Conservation (phyloP, 1,284 basidiomycete genomes). For the Phylloboletellus chloephorus region DNA sequence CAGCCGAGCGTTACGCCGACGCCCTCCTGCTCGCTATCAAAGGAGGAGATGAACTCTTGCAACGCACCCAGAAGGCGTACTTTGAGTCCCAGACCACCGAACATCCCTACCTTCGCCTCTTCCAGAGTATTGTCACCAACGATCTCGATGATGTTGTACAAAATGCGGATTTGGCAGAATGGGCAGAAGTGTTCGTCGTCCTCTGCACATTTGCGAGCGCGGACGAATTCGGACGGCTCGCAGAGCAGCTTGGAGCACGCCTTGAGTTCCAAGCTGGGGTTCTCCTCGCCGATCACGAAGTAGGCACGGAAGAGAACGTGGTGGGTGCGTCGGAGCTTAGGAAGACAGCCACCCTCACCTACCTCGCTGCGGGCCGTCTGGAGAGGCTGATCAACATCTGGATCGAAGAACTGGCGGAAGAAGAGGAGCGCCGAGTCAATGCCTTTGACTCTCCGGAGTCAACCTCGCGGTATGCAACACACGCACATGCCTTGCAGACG, state of each 20-base stretch:
- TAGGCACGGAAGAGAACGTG: constrained; percentile 40
- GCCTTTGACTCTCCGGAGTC: constrained; percentile 22
- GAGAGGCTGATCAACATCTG: constrained; percentile 91
- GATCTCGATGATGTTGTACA: constrained; percentile 69
- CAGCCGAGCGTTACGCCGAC: constrained; percentile 88
- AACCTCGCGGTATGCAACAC: constrained; percentile 75
- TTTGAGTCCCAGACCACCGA: constrained; percentile 78
- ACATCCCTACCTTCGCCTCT: constrained; percentile 87
- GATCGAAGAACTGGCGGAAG: constrained; percentile 87
- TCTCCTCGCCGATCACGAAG: constrained; percentile 16
- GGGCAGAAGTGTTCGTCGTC: constrained; percentile 97
- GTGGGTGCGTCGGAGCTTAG: constrained; percentile 55
- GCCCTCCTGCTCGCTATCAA: constrained; percentile 91
- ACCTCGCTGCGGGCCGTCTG: constrained; percentile 84
- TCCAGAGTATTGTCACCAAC: constrained; percentile 92
- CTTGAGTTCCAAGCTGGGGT: constrained; percentile 53
- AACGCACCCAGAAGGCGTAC: constrained; percentile 89
- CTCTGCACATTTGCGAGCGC: constrained; percentile 89
- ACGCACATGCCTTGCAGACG: constrained; percentile 85
- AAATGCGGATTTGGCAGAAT: constrained; percentile 91
- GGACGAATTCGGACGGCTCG: constrained; percentile 81
- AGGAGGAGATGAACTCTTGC: constrained; percentile 86
- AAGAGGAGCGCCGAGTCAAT: constrained; percentile 49
- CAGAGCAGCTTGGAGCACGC: constrained; percentile 89
- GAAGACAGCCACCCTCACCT: constrained; percentile 90